Evolutionary conservation across 169 alveolate species (phyloP).

Genomic region (Eimeria acervulina): DNA sequence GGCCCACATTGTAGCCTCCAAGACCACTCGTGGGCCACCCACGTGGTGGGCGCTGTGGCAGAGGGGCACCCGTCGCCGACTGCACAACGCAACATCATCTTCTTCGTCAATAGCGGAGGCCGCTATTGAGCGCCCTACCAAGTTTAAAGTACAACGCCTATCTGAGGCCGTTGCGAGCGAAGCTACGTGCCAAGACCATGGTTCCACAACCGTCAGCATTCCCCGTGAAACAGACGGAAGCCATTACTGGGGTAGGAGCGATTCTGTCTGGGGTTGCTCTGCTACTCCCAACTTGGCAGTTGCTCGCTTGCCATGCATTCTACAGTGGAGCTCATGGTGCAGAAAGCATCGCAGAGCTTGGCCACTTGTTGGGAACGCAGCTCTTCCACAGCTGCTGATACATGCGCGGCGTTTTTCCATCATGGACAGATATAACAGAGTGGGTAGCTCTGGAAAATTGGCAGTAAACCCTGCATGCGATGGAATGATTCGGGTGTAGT

Average conservation of each 20-base stretch:
- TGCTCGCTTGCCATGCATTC: neutral
- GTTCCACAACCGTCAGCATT: neutral
- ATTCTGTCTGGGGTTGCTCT: neutral
- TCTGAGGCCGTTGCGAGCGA: neutral
- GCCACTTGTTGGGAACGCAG: neutral
- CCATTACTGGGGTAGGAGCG: no score
- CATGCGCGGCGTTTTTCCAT: slow-evolving; percentile 14
- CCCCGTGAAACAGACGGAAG: neutral
- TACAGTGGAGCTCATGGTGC: neutral
- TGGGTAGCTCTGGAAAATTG: neutral
- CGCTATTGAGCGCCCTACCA: neutral
- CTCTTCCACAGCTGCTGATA: slow-evolving; percentile 12
- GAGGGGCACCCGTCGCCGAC: slow-evolving; percentile 18
- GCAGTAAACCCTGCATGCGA: neutral
- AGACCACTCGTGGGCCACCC: slow-evolving; percentile 17
- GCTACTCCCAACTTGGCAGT: neutral
- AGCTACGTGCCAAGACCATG: neutral
- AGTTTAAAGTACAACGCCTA: neutral
- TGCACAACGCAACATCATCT: neutral
- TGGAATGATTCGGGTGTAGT: neutral
- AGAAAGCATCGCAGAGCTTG: neutral
- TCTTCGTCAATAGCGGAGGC: neutral
- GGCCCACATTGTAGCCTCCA: neutral
- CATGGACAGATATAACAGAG: slow-evolving; percentile 64
- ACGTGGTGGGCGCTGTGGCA: neutral